Evolutionary conservation across 2,329 filamentous ascomycete species (phyloP), one percentile per base, ranked within the genome.

Genomic region (Fusarium guadeloupense): DNA sequence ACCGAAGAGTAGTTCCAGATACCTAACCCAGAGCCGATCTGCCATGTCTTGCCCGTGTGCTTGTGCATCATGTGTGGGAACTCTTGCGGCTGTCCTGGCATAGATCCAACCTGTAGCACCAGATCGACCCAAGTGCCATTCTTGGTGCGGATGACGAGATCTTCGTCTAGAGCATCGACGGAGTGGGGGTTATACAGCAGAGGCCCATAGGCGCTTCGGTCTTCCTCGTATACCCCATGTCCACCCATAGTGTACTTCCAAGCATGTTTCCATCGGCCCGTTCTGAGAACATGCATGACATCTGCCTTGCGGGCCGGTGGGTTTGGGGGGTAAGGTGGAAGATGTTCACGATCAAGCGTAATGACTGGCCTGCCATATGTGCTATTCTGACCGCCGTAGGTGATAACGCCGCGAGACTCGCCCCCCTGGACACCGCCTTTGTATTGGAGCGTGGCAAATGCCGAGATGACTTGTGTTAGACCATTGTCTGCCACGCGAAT

Each of bases 61-160:
- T 50, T 50, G n/a, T 50, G 47, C 47, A 50, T 50, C 47, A 43
- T 43, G 23, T 50, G 39, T 4, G 38, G 47, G 4, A 43, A 50
- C 4, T 50, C 38, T 16, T 50, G 47, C 1, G 47, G 38, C 30
- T 50, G 47, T 2, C 47, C 38, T 5, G 47, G 38, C 13, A 37
- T n/a, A 6, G 47, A 50, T 2, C 47, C 47, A 21, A 50, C 47
- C 23, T 50, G 47, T 3, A 50, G 23, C 6, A 50, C 47, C 9
- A 50, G 17, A 20, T 50, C 47, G 23, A 50, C 47, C 47, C 47
- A 50, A 14, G 30, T 50, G 7, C 47, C 47, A 9, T 50, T 50
- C 9, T 50, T 50, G 14, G 38, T 43, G 6, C 47, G 47, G 25
- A 50, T 43, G 0, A 50, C 47, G 6, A 50, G 47, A 3, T 21